A percentile compares a stretch with the other conserved stretches of the same genome.
Evolutionary conservation across 176 grass and related monocot genomes (phyloP).

Genomic region (Luzula sylvatica): DNA sequence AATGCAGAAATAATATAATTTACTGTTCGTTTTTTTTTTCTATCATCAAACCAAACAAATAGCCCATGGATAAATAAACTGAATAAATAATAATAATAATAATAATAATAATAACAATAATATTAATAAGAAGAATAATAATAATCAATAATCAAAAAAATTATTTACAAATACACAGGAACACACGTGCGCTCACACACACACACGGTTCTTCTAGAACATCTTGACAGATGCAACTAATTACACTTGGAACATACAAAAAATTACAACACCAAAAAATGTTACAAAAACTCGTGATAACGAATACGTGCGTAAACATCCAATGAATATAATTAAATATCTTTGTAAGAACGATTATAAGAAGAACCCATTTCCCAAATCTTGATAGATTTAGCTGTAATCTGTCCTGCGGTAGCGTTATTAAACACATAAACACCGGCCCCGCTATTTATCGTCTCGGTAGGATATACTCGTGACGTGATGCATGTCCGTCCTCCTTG

Average conservation of each 20-base stretch:
- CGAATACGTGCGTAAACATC: background rate
- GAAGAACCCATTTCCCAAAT: slow-evolving; percentile 73
- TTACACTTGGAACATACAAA: background rate
- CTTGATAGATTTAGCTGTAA: slow-evolving; percentile 41
- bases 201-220: background rate
- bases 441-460: slow-evolving; percentile 57
- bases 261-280: background rate
- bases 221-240: slow-evolving; percentile 1
- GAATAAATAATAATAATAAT: no score
- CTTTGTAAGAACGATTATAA: slow-evolving; percentile 42
- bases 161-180: no score
- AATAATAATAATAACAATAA: no score
- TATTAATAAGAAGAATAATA: no score
- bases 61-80: no score
- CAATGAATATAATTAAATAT: slow-evolving; percentile 12
- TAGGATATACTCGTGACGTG: slow-evolving; percentile 83
- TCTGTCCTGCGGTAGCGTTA: slow-evolving; percentile 48
- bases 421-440: slow-evolving; percentile 79
- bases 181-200: no score
- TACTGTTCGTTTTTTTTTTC: no score
- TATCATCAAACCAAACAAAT: no score
- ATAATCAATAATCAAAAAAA: no score
- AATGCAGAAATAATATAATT: no score
- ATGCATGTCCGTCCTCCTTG: slow-evolving; percentile 47
- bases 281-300: background rate